Evolutionary conservation across 108 stramenopile species (phyloP).

Genomic region (Licmophora abbreviata): DNA sequence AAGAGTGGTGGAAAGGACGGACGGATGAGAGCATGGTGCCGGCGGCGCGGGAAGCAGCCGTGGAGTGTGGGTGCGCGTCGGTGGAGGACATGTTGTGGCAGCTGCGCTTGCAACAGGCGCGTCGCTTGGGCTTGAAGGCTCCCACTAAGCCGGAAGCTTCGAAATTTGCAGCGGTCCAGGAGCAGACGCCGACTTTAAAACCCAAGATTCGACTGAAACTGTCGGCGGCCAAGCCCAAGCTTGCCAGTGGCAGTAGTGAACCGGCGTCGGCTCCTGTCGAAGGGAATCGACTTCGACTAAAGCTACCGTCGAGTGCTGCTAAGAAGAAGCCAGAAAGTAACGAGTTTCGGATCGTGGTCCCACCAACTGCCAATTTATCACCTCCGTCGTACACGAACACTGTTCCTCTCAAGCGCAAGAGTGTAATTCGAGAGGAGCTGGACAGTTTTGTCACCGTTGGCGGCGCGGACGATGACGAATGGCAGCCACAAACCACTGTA

Average conservation of each 20-base stretch:
- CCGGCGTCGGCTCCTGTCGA: background rate
- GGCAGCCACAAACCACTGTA: conserved; percentile 6
- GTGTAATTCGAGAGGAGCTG: conserved; percentile 15
- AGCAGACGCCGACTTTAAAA: conserved; percentile 3
- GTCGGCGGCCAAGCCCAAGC: too few relatives aligned
- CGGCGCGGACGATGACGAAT: conserved; percentile 14
- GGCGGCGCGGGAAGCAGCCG: conserved; percentile 10
- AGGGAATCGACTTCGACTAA: conserved; percentile 9
- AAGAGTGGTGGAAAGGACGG: conserved; percentile 22
- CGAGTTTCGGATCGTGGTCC: too few relatives aligned
- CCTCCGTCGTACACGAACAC: conserved; percentile 2
- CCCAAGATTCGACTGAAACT: conserved; percentile 2
- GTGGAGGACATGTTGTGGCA: conserved; percentile 18
- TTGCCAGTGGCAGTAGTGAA: too few relatives aligned
- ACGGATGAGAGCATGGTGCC: conserved; percentile 3
- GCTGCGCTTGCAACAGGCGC: conserved; percentile 10
- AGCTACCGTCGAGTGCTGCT: conserved; percentile 13
- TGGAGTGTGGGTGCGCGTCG: conserved; percentile 3
- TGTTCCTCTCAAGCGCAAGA: conserved; percentile 1
- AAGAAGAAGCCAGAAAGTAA: too few relatives aligned
- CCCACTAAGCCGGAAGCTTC: conserved; percentile 7
- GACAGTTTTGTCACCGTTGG: conserved; percentile 9
- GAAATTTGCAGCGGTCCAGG: conserved; percentile 4
- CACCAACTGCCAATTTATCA: too few relatives aligned
- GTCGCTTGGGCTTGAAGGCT: conserved; percentile 7